phyloP scores from a whole-genome alignment of 352 stramenopile species.

The Thalassiosira mediterranea region DNA sequence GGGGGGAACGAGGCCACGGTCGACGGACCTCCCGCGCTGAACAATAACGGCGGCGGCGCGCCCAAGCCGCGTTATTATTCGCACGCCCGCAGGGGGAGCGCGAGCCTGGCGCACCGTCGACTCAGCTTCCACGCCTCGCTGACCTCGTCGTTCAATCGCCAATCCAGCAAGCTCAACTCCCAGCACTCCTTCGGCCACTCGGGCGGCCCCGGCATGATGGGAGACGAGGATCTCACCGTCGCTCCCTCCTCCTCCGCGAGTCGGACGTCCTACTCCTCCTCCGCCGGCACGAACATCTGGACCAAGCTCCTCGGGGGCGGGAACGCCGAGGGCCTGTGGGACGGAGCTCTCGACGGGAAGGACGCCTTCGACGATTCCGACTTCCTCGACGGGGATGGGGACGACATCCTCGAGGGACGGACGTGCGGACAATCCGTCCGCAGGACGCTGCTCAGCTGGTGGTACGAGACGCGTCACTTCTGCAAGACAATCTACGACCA shows the following conservation, averaged over 20 bases:
- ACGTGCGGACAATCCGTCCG: background rate
- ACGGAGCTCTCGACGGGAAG: constrained; percentile 8
- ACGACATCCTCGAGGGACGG: background rate
- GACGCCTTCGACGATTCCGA: constrained; percentile 14
- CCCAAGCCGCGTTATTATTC: too few species aligned
- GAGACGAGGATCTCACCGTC: too few species aligned
- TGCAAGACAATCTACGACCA: constrained; percentile 10
- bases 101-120: too few species aligned
- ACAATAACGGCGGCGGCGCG: too few species aligned
- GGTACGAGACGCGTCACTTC: constrained; percentile 43
- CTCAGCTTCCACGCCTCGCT: too few species aligned
- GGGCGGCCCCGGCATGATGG: too few species aligned
- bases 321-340: constrained; percentile 17
- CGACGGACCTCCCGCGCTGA: too few species aligned
- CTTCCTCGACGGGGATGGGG: constrained; percentile 9
- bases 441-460: constrained; percentile 12
- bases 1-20: too few species aligned
- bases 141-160: too few species aligned
- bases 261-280: constrained; percentile 1
- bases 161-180: too few species aligned
- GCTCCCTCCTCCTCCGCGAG: constrained; percentile 3
- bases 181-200: too few species aligned
- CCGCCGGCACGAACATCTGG: constrained; percentile 28
- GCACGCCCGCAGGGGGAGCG: background rate
- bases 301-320: background rate